Evolutionary conservation across 2,329 filamentous ascomycete genomes (phyloP).

Genomic region (Tolypocladium album): DNA sequence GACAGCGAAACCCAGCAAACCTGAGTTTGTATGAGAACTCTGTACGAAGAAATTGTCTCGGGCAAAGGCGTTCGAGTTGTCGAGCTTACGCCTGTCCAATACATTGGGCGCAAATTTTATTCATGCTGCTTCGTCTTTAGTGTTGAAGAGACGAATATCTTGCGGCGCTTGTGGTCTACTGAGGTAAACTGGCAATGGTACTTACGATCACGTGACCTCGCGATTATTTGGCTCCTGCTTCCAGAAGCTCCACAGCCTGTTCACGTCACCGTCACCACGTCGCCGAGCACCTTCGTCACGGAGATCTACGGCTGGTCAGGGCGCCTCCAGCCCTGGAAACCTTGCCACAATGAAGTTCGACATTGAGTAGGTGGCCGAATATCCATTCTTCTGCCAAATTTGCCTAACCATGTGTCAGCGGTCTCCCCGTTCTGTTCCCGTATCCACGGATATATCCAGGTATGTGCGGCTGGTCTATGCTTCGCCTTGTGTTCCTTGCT

Average conservation of each 20-base stretch:
- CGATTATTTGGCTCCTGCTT: constrained; percentile 10
- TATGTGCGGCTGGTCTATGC: constrained; percentile 14
- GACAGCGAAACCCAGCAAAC: too few relatives aligned
- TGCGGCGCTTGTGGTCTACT: not conserved
- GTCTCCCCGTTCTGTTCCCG: constrained; percentile 46
- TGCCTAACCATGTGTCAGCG: constrained; percentile 26
- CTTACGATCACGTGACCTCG: constrained; percentile 18
- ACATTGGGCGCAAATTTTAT: not conserved
- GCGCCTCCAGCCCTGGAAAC: not conserved
- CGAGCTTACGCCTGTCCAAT: not conserved
- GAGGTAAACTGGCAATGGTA: not conserved
- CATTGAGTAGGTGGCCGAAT: constrained; percentile 29
- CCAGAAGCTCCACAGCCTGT: not conserved
- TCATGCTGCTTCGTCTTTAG: not conserved
- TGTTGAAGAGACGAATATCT: not conserved
- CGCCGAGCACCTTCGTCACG: not conserved
- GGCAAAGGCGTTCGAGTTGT: not conserved
- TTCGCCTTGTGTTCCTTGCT: not conserved
- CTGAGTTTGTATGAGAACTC: too few relatives aligned
- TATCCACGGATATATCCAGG: constrained; percentile 50
- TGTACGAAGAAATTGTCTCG: not conserved
- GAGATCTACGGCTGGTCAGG: not conserved
- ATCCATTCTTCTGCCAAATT: not conserved
- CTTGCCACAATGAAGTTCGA: constrained; percentile 36
- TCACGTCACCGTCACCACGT: constrained; percentile 1